Evolutionary conservation across 176 grass and related monocot species (phyloP), one percentile per base, ranked within the genome.

Genomic region (Panicum miliaceum): DNA sequence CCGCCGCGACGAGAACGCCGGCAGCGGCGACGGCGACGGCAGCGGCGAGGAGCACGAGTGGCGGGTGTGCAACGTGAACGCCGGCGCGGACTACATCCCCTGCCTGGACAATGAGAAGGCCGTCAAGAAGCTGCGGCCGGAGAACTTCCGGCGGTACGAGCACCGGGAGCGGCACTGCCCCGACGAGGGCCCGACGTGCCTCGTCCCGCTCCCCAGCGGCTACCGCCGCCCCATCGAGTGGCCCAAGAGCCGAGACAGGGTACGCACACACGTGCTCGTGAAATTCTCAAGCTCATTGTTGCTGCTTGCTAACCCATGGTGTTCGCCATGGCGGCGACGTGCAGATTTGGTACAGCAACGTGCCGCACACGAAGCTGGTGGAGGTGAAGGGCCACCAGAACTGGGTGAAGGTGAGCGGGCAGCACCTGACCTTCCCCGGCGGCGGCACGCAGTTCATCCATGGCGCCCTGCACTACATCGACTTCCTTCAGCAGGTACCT

Each of bases 361-460:
- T 98, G 42, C 96, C 96, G 60, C 91, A 93, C 72, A 95, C 87
- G 48, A 98, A 98, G 87, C 96, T 98, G 64, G 96, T 92, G 16
- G 89, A 94, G 88, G 96, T 95, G 54, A 98, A 98, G 83, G 96
- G 96, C 0, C 96, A 98, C 73, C 96, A 98, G 78, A 98, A 98
- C 71, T 94, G 96, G 96, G 96, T 98, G 47, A 98, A 98, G 87
- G 93, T 96, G 61, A 88, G 93, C 69, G 96, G 93, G 48, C 90
- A 95, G 60, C 82, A 94, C 80, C 96, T 98, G 15, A 82, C 90
- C 8, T 98, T 98, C 83, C 96, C 96, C 16, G 96, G 96, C 64
- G 96, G 96, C 57, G 96, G 96, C 82, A 95, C 96, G 34, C 96
- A 98, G 59, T 98, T 98, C 96, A 95, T 98, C 84, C 96, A 94